Percentiles rank a stretch among this genome's conserved stretches.
Conservation (phyloP, 345 rosid species). For the Moricandia arvensis region DNA sequence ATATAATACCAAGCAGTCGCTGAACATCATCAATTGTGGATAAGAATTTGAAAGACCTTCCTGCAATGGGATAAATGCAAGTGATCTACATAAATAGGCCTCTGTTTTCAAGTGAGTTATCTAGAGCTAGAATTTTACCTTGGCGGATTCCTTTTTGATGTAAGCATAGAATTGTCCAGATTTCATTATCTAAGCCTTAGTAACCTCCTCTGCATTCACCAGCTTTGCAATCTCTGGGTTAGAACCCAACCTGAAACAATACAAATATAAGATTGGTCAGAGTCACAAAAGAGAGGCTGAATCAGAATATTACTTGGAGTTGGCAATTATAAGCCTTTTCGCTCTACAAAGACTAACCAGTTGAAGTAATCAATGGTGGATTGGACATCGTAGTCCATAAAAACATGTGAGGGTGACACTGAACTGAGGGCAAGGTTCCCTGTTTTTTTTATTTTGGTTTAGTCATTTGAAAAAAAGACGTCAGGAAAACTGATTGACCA, state of each 20-base stretch:
- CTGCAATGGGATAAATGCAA: not conserved
- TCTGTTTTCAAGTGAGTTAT: not conserved
- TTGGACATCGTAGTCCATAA: not conserved
- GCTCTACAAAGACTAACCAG: not conserved
- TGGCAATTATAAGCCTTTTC: not conserved
- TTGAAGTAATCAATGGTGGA: not conserved
- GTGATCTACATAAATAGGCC: not conserved
- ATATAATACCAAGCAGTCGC: not conserved
- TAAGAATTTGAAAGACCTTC: not conserved
- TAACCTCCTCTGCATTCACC: not conserved
- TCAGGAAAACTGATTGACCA: not conserved
- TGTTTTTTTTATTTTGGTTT: not conserved
- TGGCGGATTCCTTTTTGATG: not conserved
- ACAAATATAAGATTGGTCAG: not conserved
- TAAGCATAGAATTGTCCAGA: not conserved
- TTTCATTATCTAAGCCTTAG: not conserved
- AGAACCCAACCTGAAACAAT: not conserved
- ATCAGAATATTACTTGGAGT: not conserved
- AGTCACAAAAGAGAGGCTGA: not conserved
- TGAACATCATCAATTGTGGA: not conserved
- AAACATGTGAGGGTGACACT: not conserved
- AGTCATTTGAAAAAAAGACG: not conserved
- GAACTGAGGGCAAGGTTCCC: not conserved
- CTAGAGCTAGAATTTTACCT: not conserved
- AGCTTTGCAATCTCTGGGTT: not conserved